Evolutionary conservation across 352 stramenopile genomes (phyloP), one percentile per base, ranked within the genome.

Genomic region (Pythium coloratum): DNA sequence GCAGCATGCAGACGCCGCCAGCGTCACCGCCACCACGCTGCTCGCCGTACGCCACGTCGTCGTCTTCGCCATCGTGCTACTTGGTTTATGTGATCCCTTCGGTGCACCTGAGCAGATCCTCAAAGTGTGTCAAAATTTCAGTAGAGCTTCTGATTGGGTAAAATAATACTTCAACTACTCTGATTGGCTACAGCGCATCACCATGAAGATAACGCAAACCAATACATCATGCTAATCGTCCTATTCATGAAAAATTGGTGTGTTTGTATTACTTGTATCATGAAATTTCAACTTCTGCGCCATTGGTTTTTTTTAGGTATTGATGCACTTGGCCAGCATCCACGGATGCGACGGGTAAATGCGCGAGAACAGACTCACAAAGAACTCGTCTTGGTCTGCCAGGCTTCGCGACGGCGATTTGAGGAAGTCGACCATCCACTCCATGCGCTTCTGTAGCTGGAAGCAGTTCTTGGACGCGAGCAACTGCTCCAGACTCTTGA

Each of bases 361-460:
- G 44, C 86, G 86, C 18, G 83, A 89, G 53, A 96, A 93, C 34
- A 96, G 71, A 34, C 83, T 90, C 50, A 92, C 81, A 53, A 93
- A 92, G 63, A 94, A 93, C 71, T 93, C 86, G 59, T 94, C 86
- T 59, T 94, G 85, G 73, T 96, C 88, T 6, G 81, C 84, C 16
- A 96, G 81, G 59, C 84, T 93, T 53, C 84, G 83, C 46, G 74
- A 76, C 3, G 86, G 71, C 66, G 84, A 80, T 63, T 75, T 76
- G 58, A 88, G 64, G 40, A 96, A 94, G 20, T 75, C 67, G n/a
- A 94, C 64, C 51, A 95, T 67, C 54, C 77, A 82, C 68, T 96
- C 88, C 59, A 86, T 88, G 20, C 86, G 82, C 62, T 84, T 77
- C 49, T 83, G 80, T 6, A 96, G 69, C 54, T 87, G 80, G 60